Base-by-base conservation (phyloP, 2,329 filamentous ascomycete species). In the Aspergillus tamarii region DNA sequence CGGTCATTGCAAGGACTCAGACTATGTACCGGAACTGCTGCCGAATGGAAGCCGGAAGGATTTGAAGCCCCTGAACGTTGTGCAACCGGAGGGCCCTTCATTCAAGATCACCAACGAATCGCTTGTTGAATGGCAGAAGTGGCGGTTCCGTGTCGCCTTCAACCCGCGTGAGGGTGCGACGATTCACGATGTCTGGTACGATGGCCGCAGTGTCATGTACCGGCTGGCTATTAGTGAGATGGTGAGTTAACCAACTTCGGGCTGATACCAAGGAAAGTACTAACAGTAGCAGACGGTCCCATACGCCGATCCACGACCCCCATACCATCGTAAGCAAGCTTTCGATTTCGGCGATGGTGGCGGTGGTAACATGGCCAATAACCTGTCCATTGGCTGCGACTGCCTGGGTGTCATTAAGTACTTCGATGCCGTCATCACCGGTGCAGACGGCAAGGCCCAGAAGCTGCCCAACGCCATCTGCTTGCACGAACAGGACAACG, bases 321-420 rank as follows among this genome's bases (percentile, higher is more conserved):
- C 89, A 0, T 91, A 86, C 72, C 87, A 89, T 59, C 84, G 89
- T 48, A 92, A 92, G 73, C 87, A 89, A 59, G 89, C 89, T 0
- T 91, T 92, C 69, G 89, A 92, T 69, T 86, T 92, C 64, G 90
- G 90, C 9, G 89, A 92, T 63, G 87, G 85, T 11, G 89, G 89
- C 6, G 86, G 87, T 28, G 90, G 90, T 1, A 84, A 86, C 56
- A 87, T 84, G 55, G 87, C 88, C 19, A 92, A 92, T 72, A 90
- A 91, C 66, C 81, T 92, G 89, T 76, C 74, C 0, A 68, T 76
- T 4, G 74, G 74, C 0, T 76, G 75, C 46, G 74, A 77, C 58
- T 77, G 89, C 70, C 81, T 92, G 0, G 89, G 90, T 8, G 83
- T 85, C 2, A 90, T 90, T 70, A 88, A 89, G 72, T 89, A 89